Percentiles rank a stretch among this genome's conserved stretches.
phyloP scores from a whole-genome alignment of 2,329 filamentous ascomycete genomes.

The Cercospora berteroae region DNA sequence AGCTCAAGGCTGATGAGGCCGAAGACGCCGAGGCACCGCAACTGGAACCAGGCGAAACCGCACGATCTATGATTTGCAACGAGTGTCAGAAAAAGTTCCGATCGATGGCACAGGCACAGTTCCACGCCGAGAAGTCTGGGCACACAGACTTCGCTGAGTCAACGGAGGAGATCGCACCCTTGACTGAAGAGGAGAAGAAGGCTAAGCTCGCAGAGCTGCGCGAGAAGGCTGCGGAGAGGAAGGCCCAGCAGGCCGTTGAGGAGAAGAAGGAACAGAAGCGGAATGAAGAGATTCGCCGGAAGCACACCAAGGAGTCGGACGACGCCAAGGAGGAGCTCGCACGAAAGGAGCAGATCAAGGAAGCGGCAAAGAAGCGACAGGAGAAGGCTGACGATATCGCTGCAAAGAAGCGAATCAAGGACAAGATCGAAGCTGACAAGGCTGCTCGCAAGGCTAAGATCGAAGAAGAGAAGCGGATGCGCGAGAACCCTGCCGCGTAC shows the following conservation, averaged over 20 bases:
- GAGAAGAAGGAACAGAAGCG: constrained; percentile 80
- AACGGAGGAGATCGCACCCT: constrained; percentile 82
- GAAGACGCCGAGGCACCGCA: constrained; percentile 50
- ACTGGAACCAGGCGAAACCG: constrained; percentile 68
- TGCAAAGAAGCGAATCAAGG: constrained; percentile 84
- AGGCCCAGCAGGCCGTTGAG: constrained; percentile 62
- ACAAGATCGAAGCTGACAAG: constrained; percentile 93
- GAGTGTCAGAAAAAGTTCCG: constrained; percentile 92
- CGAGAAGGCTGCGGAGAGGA: constrained; percentile 69
- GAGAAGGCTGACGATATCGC: constrained; percentile 85
- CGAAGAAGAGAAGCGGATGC: constrained; percentile 77
- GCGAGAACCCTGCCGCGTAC: constrained; percentile 68
- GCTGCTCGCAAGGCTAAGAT: constrained; percentile 81
- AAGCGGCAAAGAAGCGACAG: constrained; percentile 77
- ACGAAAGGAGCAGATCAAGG: constrained; percentile 88
- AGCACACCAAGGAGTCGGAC: constrained; percentile 84
- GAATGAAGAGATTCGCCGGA: constrained; percentile 82
- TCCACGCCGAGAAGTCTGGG: constrained; percentile 85
- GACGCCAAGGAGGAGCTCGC: constrained; percentile 86
- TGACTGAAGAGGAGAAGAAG: constrained; percentile 90
- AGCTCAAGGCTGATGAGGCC: constrained; percentile 60
- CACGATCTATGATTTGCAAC: constrained; percentile 84
- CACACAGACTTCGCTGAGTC: constrained; percentile 92
- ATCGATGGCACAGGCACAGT: constrained; percentile 76
- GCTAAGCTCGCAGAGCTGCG: constrained; percentile 73